Percentiles rank a stretch among this genome's conserved stretches.
Conservation (phyloP, 2,329 filamentous ascomycete species). For the Corniculantispora saksenae region DNA sequence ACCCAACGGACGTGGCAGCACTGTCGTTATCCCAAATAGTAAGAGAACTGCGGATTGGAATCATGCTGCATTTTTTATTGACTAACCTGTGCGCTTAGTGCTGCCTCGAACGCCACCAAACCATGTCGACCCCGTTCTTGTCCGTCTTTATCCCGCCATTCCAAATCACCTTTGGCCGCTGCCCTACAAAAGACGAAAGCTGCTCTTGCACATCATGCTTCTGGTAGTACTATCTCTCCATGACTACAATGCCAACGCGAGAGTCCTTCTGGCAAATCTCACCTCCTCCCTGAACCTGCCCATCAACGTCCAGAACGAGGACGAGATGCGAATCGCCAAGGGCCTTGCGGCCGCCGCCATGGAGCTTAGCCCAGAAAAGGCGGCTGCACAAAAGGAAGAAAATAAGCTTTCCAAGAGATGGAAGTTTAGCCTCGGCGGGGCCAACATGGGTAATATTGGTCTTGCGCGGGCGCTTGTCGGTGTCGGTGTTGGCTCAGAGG, state of each 20-base stretch:
- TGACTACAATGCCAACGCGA: constrained; percentile 73
- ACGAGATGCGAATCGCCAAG: constrained; percentile 74
- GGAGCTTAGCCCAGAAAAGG: constrained; percentile 34
- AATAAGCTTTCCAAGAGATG: constrained; percentile 65
- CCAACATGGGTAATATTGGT: constrained; percentile 64
- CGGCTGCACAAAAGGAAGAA: constrained; percentile 52
- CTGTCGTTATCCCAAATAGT: constrained; percentile 38
- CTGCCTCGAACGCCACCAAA: constrained; percentile 43
- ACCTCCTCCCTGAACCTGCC: constrained; percentile 72
- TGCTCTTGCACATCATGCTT: constrained; percentile 72
- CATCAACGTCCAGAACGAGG: constrained; percentile 62
- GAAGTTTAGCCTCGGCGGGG: constrained; percentile 61
- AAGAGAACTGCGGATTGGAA: not conserved
- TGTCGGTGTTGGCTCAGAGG: constrained; percentile 76
- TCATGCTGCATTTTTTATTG: constrained; percentile 7
- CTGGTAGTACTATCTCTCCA: constrained; percentile 75
- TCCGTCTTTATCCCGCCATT: constrained; percentile 57
- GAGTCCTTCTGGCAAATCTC: constrained; percentile 69
- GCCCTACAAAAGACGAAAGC: constrained; percentile 59
- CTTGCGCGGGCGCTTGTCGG: constrained; percentile 76
- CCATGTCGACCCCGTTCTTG: constrained; percentile 49
- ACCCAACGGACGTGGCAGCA: constrained; percentile 21
- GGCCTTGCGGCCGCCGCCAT: constrained; percentile 75
- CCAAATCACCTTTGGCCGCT: constrained; percentile 62
- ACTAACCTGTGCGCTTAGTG: constrained; percentile 25